A percentile compares a stretch with the other conserved stretches of the same genome.
These are phyloP conservation scores for Elsinoe necatrix DNA, from an alignment of 2,329 filamentous ascomycete genomes.

Conservation along the genomic window DNA sequence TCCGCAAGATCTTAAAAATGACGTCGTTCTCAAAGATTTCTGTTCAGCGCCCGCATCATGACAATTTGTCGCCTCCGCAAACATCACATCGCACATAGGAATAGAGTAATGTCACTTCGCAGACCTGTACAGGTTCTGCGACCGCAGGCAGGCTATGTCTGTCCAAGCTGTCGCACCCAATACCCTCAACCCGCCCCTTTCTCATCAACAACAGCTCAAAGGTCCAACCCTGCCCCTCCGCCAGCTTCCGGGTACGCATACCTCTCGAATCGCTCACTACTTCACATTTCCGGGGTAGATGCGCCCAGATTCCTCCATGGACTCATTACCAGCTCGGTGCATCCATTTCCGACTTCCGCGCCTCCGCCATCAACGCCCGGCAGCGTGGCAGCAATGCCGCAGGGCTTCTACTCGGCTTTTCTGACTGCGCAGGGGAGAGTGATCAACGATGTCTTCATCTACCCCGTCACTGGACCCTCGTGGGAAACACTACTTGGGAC, in stretches of 20 bases:
- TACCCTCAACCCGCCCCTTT: not conserved
- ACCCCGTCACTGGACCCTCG: slow-evolving; percentile 46
- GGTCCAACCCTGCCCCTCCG: slow-evolving; percentile 34
- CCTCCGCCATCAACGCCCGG: slow-evolving; percentile 21
- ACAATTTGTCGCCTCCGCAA: not conserved
- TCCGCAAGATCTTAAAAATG: slow-evolving; percentile 11
- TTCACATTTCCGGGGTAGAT: slow-evolving; percentile 71
- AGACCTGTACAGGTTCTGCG: not conserved
- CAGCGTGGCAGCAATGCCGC: slow-evolving; percentile 25
- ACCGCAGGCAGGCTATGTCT: not conserved
- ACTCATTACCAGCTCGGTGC: slow-evolving; percentile 66
- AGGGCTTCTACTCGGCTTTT: slow-evolving; percentile 73
- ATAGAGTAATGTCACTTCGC: not conserved
- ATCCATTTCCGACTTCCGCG: slow-evolving; percentile 31
- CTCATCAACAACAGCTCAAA: not conserved
- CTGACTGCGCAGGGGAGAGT: slow-evolving; percentile 75
- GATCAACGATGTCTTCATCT: slow-evolving; percentile 84
- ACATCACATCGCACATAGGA: not conserved
- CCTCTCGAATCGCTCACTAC: slow-evolving; percentile 67
- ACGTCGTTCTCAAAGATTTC: not conserved
- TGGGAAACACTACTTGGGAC: slow-evolving; percentile 21
- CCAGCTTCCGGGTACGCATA: slow-evolving; percentile 43
- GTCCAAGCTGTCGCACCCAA: not conserved
- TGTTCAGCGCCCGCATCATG: not conserved
- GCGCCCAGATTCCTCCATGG: slow-evolving; percentile 81